Percentiles rank a stretch among this genome's conserved stretches.
Evolutionary conservation across 2,329 filamentous ascomycete species (phyloP).

Genomic region (Myriangium duriaei): DNA sequence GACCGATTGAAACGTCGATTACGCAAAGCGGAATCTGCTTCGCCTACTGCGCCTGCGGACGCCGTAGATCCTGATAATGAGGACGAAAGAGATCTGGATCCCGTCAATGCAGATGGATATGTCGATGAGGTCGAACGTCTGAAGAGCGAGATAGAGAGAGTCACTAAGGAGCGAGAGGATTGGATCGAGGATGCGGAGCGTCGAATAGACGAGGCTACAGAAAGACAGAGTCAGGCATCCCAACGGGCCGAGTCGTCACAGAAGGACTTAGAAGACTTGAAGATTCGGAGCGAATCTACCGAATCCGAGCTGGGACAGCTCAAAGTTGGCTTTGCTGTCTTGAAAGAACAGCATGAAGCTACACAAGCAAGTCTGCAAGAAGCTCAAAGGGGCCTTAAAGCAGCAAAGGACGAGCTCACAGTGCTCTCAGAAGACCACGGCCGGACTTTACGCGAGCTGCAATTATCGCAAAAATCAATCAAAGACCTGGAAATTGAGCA

Average conservation of each 20-base stretch:
- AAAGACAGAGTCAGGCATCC: slow-evolving; percentile 19
- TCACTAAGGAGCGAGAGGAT: slow-evolving; percentile 20
- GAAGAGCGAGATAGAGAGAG: slow-evolving; percentile 13
- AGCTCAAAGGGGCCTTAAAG: slow-evolving; percentile 4
- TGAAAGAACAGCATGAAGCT: slow-evolving; percentile 6
- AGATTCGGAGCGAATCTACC: slow-evolving; percentile 10
- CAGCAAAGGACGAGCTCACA: slow-evolving; percentile 4
- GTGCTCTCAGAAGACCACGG: slow-evolving; percentile 5
- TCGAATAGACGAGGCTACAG: slow-evolving; percentile 21
- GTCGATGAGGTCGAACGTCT: slow-evolving; percentile 10
- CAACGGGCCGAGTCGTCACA: slow-evolving; percentile 12
- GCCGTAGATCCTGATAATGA: slow-evolving; percentile 10
- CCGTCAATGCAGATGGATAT: slow-evolving; percentile 8
- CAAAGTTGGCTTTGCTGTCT: slow-evolving; percentile 3
- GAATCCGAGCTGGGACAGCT: slow-evolving; percentile 8
- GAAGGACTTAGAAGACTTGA: slow-evolving; percentile 14
- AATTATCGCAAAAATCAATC: slow-evolving; percentile 9
- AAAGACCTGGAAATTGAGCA: slow-evolving; percentile 13
- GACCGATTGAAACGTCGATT: slow-evolving; percentile 12
- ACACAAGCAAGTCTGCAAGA: neutral
- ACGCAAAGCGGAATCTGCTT: slow-evolving; percentile 4
- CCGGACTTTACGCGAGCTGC: slow-evolving; percentile 2
- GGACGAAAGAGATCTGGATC: slow-evolving; percentile 7
- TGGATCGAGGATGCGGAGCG: slow-evolving; percentile 23
- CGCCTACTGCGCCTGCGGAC: slow-evolving; percentile 4